These are phyloP conservation scores for Craspedostauros australis DNA, from an alignment of 108 stramenopile species.

Conservation along the genomic window DNA sequence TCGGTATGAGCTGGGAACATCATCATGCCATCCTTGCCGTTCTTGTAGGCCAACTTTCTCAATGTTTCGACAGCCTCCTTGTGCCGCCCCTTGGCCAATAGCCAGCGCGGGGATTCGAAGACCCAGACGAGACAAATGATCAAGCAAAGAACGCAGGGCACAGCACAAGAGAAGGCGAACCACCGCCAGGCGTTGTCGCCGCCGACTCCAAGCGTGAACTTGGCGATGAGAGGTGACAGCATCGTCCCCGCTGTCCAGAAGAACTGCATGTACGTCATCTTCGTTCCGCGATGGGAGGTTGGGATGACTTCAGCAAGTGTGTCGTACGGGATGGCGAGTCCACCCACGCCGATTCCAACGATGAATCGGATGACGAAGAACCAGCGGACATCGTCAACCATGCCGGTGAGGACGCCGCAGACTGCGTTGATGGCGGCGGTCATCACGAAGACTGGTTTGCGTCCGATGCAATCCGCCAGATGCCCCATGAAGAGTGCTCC, in stretches of 20 bases:
- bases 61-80: constrained; percentile 49
- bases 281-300: constrained; percentile 16
- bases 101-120: constrained; percentile 64
- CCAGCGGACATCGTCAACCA: constrained; percentile 21
- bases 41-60: constrained; percentile 37
- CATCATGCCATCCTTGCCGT: constrained; percentile 35
- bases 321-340: constrained; percentile 51
- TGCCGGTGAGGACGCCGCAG: constrained; percentile 38
- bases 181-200: constrained; percentile 51
- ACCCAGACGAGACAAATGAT: constrained; percentile 32
- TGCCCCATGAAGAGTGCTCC: constrained; percentile 42
- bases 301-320: constrained; percentile 54
- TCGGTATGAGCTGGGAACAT: constrained; percentile 28
- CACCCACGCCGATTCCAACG: constrained; percentile 64
- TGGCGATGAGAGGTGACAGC: constrained; percentile 40
- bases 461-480: constrained; percentile 45
- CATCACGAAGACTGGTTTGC: constrained; percentile 38
- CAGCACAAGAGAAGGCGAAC: constrained; percentile 46
- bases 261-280: constrained; percentile 36
- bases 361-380: constrained; percentile 32
- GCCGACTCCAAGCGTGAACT: constrained; percentile 25
- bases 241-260: constrained; percentile 60
- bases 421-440: constrained; percentile 30
- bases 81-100: constrained; percentile 36
- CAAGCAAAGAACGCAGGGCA: constrained; percentile 36